Percentiles rank a stretch among this genome's conserved stretches.
These are phyloP conservation scores for Kuraishia ogatae DNA, from an alignment of 805 yeast genomes.

Conservation along the genomic window DNA sequence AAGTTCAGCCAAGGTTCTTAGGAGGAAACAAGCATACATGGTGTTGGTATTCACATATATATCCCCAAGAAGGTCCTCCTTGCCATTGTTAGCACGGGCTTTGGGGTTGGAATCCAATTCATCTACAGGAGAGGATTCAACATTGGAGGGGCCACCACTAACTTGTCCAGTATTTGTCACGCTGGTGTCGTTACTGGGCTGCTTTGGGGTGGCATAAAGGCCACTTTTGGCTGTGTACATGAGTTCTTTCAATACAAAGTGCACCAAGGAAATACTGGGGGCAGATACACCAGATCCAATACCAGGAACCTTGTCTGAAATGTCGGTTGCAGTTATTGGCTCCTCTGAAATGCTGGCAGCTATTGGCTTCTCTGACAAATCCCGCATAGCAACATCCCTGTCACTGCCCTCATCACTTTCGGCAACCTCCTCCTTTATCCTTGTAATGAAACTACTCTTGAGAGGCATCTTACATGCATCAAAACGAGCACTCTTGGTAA, in stretches of 20 bases:
- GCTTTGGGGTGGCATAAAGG: background rate
- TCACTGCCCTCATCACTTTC: background rate
- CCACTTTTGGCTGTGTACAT: slow-evolving; percentile 29
- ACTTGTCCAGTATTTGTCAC: slow-evolving; percentile 8
- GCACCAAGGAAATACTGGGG: background rate
- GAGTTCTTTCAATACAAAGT: slow-evolving; percentile 52
- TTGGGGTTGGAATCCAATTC: slow-evolving; percentile 13
- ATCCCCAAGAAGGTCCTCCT: slow-evolving; percentile 15
- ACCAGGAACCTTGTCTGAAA: no score
- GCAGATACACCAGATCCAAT: no score
- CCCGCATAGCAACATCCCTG: background rate
- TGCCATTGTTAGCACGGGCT: slow-evolving; percentile 10
- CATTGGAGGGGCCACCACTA: no score
- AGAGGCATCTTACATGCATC: slow-evolving; percentile 5
- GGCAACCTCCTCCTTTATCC: slow-evolving; percentile 5
- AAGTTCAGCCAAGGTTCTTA: slow-evolving; percentile 62
- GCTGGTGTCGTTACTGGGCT: background rate
- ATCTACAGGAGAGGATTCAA: no score
- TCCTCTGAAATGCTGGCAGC: no score
- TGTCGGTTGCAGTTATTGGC: no score
- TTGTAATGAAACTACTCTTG: background rate
- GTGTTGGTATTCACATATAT: slow-evolving; percentile 28
- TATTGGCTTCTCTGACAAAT: background rate
- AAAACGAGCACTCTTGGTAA: slow-evolving; percentile 12
- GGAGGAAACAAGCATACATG: slow-evolving; percentile 57